These are phyloP conservation scores for Fusarium sp. DNA, from an alignment of 2,329 filamentous ascomycete genomes.

Conservation along the genomic window DNA sequence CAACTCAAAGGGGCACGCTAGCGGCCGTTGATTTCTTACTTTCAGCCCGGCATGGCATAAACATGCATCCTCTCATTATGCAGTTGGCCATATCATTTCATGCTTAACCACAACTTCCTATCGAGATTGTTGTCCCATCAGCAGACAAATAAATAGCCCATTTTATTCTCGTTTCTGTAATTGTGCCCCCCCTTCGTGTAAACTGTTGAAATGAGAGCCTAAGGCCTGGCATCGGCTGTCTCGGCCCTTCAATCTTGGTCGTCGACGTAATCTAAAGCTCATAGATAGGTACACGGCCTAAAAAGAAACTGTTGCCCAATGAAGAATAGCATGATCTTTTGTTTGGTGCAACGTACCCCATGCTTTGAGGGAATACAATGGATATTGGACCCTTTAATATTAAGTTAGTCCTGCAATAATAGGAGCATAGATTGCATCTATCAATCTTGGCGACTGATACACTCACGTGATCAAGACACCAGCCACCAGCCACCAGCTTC, in stretches of 20 bases:
- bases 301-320: neutral
- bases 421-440: too few relatives aligned
- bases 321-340: too few relatives aligned
- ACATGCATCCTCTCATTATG: conserved; percentile 22
- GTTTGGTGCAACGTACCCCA: too few relatives aligned
- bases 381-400: neutral
- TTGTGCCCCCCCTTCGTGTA: neutral
- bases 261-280: conserved; percentile 15
- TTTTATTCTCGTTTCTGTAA: neutral
- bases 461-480: conserved; percentile 27
- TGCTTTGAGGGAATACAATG: neutral
- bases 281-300: conserved; percentile 1
- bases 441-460: neutral
- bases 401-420: too few relatives aligned
- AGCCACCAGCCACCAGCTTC: neutral
- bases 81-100: neutral
- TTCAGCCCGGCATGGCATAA: conserved; percentile 4
- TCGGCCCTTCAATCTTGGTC: conserved; percentile 18
- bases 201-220: conserved; percentile 10
- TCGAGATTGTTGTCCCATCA: neutral
- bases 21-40: conserved; percentile 37
- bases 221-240: conserved; percentile 24
- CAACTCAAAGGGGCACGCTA: conserved; percentile 38
- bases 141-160: neutral
- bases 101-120: neutral